Conservation (phyloP, 352 stramenopile genomes). For the Albugo laibachii region DNA sequence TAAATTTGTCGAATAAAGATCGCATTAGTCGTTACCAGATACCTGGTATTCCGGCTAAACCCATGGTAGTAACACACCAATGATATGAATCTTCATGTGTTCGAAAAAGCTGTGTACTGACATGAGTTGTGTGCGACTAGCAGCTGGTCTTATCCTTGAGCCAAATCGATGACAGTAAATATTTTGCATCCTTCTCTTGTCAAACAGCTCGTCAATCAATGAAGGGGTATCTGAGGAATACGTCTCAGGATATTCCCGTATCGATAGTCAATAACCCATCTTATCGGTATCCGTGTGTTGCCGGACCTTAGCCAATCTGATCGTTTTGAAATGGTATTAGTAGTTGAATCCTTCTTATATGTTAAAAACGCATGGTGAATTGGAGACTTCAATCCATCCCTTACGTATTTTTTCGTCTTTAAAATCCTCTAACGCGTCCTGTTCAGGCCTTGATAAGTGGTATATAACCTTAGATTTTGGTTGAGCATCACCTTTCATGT, state of each 20-base stretch:
- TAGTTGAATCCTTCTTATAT: conserved; percentile 2
- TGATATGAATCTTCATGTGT: conserved; percentile 16
- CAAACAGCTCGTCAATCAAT: conserved; percentile 12
- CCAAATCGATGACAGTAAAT: conserved; percentile 8
- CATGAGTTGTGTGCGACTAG: neutral
- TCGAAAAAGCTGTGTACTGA: conserved; percentile 16
- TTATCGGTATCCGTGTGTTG: neutral
- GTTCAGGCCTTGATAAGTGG: conserved; percentile 4
- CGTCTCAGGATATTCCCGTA: conserved; percentile 5
- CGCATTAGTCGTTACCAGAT: conserved; percentile 19
- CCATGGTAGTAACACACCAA: conserved; percentile 21
- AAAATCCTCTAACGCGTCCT: conserved; percentile 3
- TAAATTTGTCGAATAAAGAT: conserved; percentile 9
- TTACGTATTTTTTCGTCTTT: conserved; percentile 2
- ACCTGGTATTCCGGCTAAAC: conserved; percentile 16
- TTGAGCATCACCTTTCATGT: conserved; percentile 4
- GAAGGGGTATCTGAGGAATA: conserved; percentile 9
- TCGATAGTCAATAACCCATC: conserved; percentile 8
- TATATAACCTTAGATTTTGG: conserved; percentile 4
- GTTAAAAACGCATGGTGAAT: conserved; percentile 4
- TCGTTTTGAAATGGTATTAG: conserved; percentile 3
- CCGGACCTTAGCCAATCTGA: conserved; percentile 1
- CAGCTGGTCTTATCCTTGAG: conserved; percentile 17
- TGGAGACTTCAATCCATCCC: conserved; percentile 2
- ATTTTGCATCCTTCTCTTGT: conserved; percentile 1